Evolutionary conservation across 2,329 filamentous ascomycete genomes (phyloP).

Genomic region (Fusarium zealandicum): DNA sequence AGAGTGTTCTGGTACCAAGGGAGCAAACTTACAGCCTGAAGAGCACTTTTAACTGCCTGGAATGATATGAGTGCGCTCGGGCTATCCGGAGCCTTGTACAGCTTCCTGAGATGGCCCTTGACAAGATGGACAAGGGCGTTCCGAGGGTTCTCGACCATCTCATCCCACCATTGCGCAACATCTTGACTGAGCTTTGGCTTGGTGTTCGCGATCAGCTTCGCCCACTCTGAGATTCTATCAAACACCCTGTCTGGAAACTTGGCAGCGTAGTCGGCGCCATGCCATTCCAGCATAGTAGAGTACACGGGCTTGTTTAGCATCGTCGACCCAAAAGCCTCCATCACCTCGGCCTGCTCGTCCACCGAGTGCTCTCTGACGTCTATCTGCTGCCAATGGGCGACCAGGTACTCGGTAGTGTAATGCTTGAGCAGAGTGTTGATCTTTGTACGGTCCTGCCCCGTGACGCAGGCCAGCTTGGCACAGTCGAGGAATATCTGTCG

Average conservation of each 20-base stretch:
- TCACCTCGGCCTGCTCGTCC: conserved; percentile 30
- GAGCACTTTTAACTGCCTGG: conserved; percentile 9
- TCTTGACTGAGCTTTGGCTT: conserved; percentile 12
- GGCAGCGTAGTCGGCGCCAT: conserved; percentile 5
- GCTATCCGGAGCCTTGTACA: conserved; percentile 23
- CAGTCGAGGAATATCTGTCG: conserved; percentile 38
- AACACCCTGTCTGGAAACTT: conserved; percentile 13
- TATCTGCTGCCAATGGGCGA: conserved; percentile 33
- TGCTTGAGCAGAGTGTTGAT: conserved; percentile 4
- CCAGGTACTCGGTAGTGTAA: conserved; percentile 24
- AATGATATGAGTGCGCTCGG: conserved; percentile 13
- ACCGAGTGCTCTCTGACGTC: conserved; percentile 24
- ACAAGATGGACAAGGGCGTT: conserved; percentile 27
- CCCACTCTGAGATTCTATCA: conserved; percentile 27
- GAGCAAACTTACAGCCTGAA: conserved; percentile 27
- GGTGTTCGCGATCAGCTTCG: conserved; percentile 14
- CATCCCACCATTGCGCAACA: conserved; percentile 32
- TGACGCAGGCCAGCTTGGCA: conserved; percentile 21
- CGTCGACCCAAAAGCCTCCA: conserved; percentile 29
- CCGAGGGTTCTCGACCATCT: conserved; percentile 23
- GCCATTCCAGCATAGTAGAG: conserved; percentile 24
- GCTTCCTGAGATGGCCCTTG: conserved; percentile 22
- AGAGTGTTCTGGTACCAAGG: neutral
- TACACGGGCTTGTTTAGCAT: conserved; percentile 30
- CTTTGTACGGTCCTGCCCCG: neutral